Base-by-base conservation (phyloP, 1,139 yeast genomes). In the Komagataea norvegica region DNA sequence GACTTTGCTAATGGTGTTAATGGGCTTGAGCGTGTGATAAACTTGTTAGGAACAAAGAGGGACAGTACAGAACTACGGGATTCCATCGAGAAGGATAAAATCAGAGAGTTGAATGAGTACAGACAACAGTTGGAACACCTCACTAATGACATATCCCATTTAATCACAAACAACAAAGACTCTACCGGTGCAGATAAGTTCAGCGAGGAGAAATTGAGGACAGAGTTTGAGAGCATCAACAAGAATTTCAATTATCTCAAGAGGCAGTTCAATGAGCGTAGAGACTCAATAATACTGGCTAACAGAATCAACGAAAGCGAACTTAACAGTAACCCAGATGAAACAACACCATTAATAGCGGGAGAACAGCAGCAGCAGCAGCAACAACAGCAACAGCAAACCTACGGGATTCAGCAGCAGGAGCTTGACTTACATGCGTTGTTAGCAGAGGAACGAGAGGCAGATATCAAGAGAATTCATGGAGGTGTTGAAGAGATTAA, bases 401-500 rank as follows among this genome's bases (percentile, higher is more conserved):
- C 55, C 34, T 68, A 68, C 36, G 60, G 66, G 19, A 62, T 72
- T 6, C 68, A 74, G 29, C 69, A 79, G 43, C 74, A 84, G 8
- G 94, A 85, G 36, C 62, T 85, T n/a, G 87, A 80, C 50, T 79
- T 83, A 48, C 95, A 87, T 51, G 53, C 74, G 3, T 62, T 78
- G 9, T 61, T 88, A 7, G 77, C 88, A 3, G 76, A 79, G 43
- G 91, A 86, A 53, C 64, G 95, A 41, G 80, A 83, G 43, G 62
- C 74, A 18, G 94, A 86, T 44, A 83, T 88, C 21, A 69, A 70
- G 25, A 79, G 74, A 45, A 83, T 88, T 7, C 77, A 83, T 30
- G 75, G 77, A 36, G 94, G 95, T 0, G 85, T 88, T 7, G 71
- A 71, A 43, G 96, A 88, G 51, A 87, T 88, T 33, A 87, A 88